A percentile compares a stretch with the other conserved stretches of the same genome.
Conservation (phyloP, 2,329 filamentous ascomycete genomes). For the Trichoderma sp. region DNA sequence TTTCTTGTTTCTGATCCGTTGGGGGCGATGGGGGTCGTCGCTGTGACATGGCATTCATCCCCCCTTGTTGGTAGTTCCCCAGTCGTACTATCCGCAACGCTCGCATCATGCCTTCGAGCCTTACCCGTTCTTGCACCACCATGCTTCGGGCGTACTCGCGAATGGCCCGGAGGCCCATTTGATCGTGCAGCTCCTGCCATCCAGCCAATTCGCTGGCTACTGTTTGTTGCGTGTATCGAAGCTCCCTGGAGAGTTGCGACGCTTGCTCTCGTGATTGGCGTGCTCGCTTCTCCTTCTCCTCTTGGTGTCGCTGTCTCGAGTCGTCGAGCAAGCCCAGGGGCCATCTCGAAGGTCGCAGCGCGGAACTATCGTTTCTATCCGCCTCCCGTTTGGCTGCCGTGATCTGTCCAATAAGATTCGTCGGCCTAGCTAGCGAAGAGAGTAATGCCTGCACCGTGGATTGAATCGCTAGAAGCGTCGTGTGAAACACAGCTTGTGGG, state of each 20-base stretch:
- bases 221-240: slow-evolving; percentile 89
- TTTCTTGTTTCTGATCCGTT: slow-evolving; percentile 9
- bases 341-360: slow-evolving; percentile 74
- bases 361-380: slow-evolving; percentile 71
- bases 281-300: slow-evolving; percentile 80
- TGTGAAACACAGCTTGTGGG: slow-evolving; percentile 71
- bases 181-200: slow-evolving; percentile 87
- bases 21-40: slow-evolving; percentile 8
- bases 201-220: slow-evolving; percentile 88
- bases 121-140: slow-evolving; percentile 75
- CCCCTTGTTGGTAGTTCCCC: slow-evolving; percentile 14
- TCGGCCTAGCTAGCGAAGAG: slow-evolving; percentile 72
- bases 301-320: slow-evolving; percentile 74
- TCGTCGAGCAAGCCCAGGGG: slow-evolving; percentile 82
- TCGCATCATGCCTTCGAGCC: slow-evolving; percentile 75
- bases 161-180: slow-evolving; percentile 70
- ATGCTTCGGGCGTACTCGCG: slow-evolving; percentile 73
- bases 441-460: slow-evolving; percentile 81
- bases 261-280: slow-evolving; percentile 67
- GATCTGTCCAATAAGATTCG: slow-evolving; percentile 74
- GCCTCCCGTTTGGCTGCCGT: slow-evolving; percentile 70
- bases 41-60: not conserved
- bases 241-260: slow-evolving; percentile 71
- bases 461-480: slow-evolving; percentile 74
- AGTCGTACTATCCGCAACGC: slow-evolving; percentile 63